Base-by-base conservation (phyloP, 2,329 filamentous ascomycete species). In the Myrmaecium sp. region DNA sequence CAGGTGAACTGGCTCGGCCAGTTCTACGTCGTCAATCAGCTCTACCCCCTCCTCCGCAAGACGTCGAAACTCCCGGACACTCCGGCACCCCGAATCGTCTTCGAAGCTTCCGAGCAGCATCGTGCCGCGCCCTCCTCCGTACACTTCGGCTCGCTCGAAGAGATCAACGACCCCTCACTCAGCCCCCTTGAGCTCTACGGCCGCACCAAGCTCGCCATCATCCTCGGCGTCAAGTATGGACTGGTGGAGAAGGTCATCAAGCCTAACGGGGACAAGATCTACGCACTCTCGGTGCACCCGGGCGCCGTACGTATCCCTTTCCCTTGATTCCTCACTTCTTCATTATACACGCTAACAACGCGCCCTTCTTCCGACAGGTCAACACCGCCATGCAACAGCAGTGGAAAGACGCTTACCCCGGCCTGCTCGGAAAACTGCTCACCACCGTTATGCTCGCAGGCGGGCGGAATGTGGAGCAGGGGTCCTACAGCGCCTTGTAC, bases 321-420 rank as follows among this genome's bases (percentile, higher is more conserved):
- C 18, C 9, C 15, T 20, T n/a, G 24, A 9, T 9, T 27, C 10
- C 17, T 10, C 6, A 13, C 17, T 20, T 24, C n/a, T n/a, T n/a
- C n/a, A n/a, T n/a, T n/a, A n/a, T n/a, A n/a, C n/a, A n/a, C n/a
- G n/a, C n/a, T n/a, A n/a, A n/a, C n/a, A n/a, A n/a, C n/a, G n/a
- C n/a, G n/a, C 21, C 14, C 25, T 3, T 19, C 12, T 5, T 6
- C 17, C 6, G 4, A 10, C 9, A 57, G 55, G 55, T 58, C 13
- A 58, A 54, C 5, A 58, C 56, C 0, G 43, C 44, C 3, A 58
- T 58, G 48, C 53, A 58, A 27, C 42, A 58, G 27, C 54, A 60
- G 30, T 60, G 54, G 54, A 58, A 59, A 30, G 52, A 56, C 10
- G 54, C 55, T 0, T 59, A 58, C 23, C 55, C 55, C 0, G 54